These are phyloP conservation scores for Saccharomycopsis sp. DNA, from an alignment of 805 yeast species.

Conservation along the genomic window DNA sequence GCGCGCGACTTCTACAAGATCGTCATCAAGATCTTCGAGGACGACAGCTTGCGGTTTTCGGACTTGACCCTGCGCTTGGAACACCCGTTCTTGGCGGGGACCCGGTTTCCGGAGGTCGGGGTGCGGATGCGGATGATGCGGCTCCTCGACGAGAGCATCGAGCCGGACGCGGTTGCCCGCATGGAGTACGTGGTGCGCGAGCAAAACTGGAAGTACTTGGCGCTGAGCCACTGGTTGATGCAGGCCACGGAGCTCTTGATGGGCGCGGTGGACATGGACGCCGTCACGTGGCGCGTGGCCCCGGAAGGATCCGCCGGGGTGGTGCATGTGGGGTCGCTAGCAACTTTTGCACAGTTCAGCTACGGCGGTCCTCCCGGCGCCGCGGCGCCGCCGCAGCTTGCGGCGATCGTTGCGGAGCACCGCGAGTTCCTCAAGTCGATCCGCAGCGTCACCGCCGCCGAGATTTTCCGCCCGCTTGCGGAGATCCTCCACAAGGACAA, in stretches of 20 bases:
- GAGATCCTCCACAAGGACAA: conserved; percentile 79
- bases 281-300: conserved; percentile 38
- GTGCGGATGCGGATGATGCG: conserved; percentile 74
- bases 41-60: conserved; percentile 66
- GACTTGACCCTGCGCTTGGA: conserved; percentile 94
- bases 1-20: conserved; percentile 79
- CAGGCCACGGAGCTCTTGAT: conserved; percentile 85
- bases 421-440: conserved; percentile 25
- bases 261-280: conserved; percentile 59
- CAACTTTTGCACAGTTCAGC: conserved; percentile 21
- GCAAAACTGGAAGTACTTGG: conserved; percentile 93
- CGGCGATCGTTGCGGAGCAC: conserved; percentile 33
- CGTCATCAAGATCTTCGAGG: conserved; percentile 81
- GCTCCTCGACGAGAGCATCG: conserved; percentile 72
- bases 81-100: conserved; percentile 92
- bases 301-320: too few species aligned
- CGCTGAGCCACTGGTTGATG: conserved; percentile 90
- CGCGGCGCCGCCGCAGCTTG: too few species aligned
- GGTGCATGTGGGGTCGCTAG: conserved; percentile 40
- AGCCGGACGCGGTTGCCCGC: conserved; percentile 69
- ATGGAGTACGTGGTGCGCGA: conserved; percentile 79
- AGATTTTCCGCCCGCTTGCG: conserved; percentile 61
- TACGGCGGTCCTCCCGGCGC: too few species aligned
- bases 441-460: conserved; percentile 41
- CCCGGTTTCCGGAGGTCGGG: conserved; percentile 67